phyloP scores from a whole-genome alignment of 352 stramenopile genomes.

The Elongisporangium senticosum region DNA sequence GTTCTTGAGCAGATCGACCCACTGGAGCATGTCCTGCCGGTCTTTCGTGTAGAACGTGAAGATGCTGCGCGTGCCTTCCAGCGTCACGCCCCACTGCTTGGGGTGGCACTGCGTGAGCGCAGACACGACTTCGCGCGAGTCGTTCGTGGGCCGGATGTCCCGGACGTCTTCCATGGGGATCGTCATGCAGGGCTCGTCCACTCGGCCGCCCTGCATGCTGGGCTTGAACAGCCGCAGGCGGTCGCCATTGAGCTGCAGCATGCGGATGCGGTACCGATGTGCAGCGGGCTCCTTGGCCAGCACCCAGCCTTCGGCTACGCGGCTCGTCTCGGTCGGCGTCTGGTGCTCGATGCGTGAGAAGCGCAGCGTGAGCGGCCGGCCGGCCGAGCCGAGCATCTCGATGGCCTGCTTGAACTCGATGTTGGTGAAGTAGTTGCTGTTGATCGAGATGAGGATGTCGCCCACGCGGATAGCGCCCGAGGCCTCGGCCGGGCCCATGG shows the following conservation, averaged over 20 bases:
- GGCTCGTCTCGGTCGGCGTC: constrained; percentile 22
- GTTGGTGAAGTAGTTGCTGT: constrained; percentile 85
- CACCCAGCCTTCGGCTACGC: constrained; percentile 81
- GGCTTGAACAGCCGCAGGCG: constrained; percentile 83
- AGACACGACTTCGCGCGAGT: constrained; percentile 68
- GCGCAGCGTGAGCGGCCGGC: constrained; percentile 68
- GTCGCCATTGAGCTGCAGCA: constrained; percentile 76
- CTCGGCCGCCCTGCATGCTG: constrained; percentile 69
- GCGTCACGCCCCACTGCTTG: constrained; percentile 81
- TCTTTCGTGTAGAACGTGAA: constrained; percentile 85
- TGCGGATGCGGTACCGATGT: constrained; percentile 70
- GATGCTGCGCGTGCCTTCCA: constrained; percentile 75
- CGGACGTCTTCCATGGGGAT: constrained; percentile 82
- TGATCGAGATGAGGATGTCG: constrained; percentile 83
- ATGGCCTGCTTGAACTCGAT: constrained; percentile 80
- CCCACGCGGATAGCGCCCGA: constrained; percentile 74
- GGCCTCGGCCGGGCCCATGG: constrained; percentile 48
- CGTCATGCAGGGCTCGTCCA: constrained; percentile 60
- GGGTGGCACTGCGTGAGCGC: constrained; percentile 79
- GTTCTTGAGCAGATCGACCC: constrained; percentile 86
- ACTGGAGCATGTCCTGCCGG: constrained; percentile 74
- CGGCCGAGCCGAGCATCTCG: constrained; percentile 62
- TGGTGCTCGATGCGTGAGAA: constrained; percentile 72
- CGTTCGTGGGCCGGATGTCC: constrained; percentile 80
- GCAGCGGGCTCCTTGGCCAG: constrained; percentile 76